These are phyloP conservation scores for Dothiorella sarmentorum DNA, from an alignment of 2,329 filamentous ascomycete species.

Conservation along the genomic window DNA sequence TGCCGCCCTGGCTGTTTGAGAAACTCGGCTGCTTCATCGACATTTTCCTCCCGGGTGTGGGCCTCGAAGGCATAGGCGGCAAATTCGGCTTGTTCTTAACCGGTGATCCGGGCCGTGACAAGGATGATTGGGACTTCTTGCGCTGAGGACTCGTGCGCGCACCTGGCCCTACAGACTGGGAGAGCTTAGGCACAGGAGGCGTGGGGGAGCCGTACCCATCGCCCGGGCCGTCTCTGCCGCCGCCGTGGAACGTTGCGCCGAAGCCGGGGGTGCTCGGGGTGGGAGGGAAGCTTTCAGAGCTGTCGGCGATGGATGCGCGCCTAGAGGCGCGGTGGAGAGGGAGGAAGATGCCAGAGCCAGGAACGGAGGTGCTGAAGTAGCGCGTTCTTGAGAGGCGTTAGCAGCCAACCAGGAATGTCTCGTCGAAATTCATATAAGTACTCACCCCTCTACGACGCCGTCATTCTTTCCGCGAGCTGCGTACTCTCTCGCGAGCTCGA, in stretches of 20 bases:
- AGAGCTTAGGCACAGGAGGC: slow-evolving; percentile 74
- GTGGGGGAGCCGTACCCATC: slow-evolving; percentile 32
- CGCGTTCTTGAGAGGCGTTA: slow-evolving; percentile 40
- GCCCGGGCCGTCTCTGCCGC: neutral
- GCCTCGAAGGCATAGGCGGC: slow-evolving; percentile 52
- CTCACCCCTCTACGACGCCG: slow-evolving; percentile 91
- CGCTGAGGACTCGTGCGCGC: slow-evolving; percentile 46
- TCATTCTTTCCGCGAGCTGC: slow-evolving; percentile 87
- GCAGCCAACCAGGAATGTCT: neutral
- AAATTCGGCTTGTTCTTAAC: slow-evolving; percentile 63
- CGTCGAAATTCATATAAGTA: slow-evolving; percentile 6
- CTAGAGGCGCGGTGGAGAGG: slow-evolving; percentile 76
- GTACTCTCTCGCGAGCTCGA: slow-evolving; percentile 81
- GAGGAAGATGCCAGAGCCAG: slow-evolving; percentile 89
- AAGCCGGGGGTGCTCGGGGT: slow-evolving; percentile 65
- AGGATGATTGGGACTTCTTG: slow-evolving; percentile 71
- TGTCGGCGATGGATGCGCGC: slow-evolving; percentile 56
- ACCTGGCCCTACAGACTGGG: slow-evolving; percentile 78
- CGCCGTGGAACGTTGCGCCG: slow-evolving; percentile 49
- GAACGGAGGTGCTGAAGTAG: slow-evolving; percentile 77
- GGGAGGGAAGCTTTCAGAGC: slow-evolving; percentile 55
- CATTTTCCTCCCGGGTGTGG: slow-evolving; percentile 55
- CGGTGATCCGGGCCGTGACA: slow-evolving; percentile 87
- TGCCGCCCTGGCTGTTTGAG: slow-evolving; percentile 52
- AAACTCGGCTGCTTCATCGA: slow-evolving; percentile 48